Conservation (phyloP, 106 monocot genomes). For the Iris macrosiphon region DNA sequence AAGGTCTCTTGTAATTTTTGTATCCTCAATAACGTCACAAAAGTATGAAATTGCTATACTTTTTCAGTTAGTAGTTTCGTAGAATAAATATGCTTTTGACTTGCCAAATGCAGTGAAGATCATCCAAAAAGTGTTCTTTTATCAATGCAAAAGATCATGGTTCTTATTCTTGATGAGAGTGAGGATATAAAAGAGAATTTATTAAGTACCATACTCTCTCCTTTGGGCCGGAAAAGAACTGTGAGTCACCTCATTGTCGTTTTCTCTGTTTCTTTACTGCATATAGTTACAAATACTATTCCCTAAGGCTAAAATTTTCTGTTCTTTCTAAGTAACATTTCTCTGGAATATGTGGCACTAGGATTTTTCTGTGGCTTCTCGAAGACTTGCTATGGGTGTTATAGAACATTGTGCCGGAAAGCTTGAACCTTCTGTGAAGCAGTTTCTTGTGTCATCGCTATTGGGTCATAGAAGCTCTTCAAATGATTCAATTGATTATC, state of each 20-base stretch:
- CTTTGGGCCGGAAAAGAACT: conserved; percentile 64
- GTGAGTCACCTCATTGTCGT: conserved; percentile 28
- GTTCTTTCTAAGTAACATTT: background rate
- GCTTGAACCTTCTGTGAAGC: conserved; percentile 75
- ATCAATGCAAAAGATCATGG: conserved; percentile 94
- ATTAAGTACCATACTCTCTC: conserved; percentile 52
- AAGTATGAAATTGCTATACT: no score
- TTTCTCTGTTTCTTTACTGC: background rate
- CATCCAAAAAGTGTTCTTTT: conserved; percentile 73
- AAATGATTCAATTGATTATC: conserved; percentile 51
- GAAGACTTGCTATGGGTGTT: conserved; percentile 78
- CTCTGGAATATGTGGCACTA: conserved; percentile 26
- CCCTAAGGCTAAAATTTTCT: no score
- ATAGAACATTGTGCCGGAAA: conserved; percentile 74
- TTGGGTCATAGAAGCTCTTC: conserved; percentile 57
- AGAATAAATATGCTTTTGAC: no score
- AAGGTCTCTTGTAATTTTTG: no score
- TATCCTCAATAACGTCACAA: no score
- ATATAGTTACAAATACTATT: no score
- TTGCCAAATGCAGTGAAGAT: conserved; percentile 60
- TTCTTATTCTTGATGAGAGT: conserved; percentile 89
- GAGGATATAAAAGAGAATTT: conserved; percentile 86
- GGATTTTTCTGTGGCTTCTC: conserved; percentile 70
- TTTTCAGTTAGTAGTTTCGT: no score
- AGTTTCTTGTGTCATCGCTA: conserved; percentile 78